Evolutionary conservation across 2,329 filamentous ascomycete genomes (phyloP).

Genomic region (Arthrobotrys pseudoclavata): DNA sequence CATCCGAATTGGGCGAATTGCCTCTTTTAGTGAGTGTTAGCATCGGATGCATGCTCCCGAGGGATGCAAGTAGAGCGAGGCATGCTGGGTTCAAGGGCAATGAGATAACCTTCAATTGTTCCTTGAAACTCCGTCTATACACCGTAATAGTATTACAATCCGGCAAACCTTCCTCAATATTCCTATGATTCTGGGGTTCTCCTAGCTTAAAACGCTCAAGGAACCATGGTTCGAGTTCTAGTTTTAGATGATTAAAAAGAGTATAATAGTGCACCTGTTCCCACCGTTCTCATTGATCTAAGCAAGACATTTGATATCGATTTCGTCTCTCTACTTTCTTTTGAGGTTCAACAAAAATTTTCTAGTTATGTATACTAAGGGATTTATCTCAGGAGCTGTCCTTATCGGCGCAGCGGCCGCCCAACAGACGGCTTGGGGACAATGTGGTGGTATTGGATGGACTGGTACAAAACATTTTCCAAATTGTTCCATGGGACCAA

Average conservation of each 20-base stretch:
- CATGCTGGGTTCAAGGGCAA: constrained; percentile 9
- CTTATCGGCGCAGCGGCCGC: constrained; percentile 22
- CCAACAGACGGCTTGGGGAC: constrained; percentile 49
- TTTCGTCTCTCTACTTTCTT: neutral
- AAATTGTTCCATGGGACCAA: neutral
- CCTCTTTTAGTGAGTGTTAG: constrained; percentile 28
- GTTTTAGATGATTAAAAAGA: neutral
- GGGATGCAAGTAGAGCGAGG: neutral
- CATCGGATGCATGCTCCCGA: constrained; percentile 32
- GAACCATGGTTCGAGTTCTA: constrained; percentile 44
- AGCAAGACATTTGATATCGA: constrained; percentile 13
- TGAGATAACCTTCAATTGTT: neutral
- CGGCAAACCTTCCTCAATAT: neutral
- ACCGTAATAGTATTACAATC: neutral
- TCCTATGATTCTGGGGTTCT: neutral
- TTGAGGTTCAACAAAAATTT: neutral
- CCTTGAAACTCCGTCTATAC: constrained; percentile 19
- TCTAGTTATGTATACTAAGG: constrained; percentile 27
- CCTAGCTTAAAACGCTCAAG: neutral
- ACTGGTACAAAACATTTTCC: constrained; percentile 23
- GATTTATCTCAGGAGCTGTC: constrained; percentile 14
- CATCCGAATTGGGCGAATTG: constrained; percentile 21
- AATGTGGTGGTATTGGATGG: constrained; percentile 55
- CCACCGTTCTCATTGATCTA: neutral
- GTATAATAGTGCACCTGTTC: constrained; percentile 26